Percentiles rank a stretch among this genome's conserved stretches.
These are phyloP conservation scores for Diplocarpon rosae DNA, from an alignment of 2,329 filamentous ascomycete species.

Conservation along the genomic window DNA sequence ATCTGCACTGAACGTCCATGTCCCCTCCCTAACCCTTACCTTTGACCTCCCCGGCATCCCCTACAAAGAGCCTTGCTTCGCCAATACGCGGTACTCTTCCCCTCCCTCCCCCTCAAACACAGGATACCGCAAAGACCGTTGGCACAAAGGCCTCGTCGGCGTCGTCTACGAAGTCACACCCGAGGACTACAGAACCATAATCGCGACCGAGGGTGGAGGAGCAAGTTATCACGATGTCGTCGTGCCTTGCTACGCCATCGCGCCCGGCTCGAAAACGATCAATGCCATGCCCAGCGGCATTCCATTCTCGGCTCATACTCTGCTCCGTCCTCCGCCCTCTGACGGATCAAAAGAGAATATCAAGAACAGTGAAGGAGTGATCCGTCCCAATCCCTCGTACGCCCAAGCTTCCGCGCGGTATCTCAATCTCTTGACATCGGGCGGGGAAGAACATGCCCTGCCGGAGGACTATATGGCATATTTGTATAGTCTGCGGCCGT, in stretches of 20 bases:
- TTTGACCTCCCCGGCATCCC: conserved; percentile 82
- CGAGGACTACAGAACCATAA: conserved; percentile 72
- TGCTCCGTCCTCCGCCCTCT: conserved; percentile 46
- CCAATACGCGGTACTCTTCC: conserved; percentile 57
- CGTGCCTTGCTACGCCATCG: conserved; percentile 65
- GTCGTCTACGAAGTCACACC: conserved; percentile 91
- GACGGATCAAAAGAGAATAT: not conserved
- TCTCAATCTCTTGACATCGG: conserved; percentile 65
- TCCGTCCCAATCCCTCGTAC: conserved; percentile 57
- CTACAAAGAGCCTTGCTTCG: conserved; percentile 86
- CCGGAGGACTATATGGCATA: conserved; percentile 69
- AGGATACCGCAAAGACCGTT: conserved; percentile 44
- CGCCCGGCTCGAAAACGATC: conserved; percentile 43
- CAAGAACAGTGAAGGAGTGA: not conserved
- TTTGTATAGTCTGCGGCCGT: conserved; percentile 57
- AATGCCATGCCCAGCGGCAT: conserved; percentile 50
- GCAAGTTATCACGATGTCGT: conserved; percentile 74
- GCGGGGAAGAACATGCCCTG: conserved; percentile 69
- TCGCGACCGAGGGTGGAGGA: conserved; percentile 84
- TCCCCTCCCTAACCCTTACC: conserved; percentile 64
- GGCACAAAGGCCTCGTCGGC: conserved; percentile 77
- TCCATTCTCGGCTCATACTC: conserved; percentile 74
- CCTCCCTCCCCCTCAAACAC: conserved; percentile 21
- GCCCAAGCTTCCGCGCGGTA: conserved; percentile 80
- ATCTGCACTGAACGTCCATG: conserved; percentile 69